Percentiles rank a stretch among this genome's conserved stretches.
These are phyloP conservation scores for Pulveroboletus sp. DNA, from an alignment of 768 basidiomycete genomes.

Conservation along the genomic window DNA sequence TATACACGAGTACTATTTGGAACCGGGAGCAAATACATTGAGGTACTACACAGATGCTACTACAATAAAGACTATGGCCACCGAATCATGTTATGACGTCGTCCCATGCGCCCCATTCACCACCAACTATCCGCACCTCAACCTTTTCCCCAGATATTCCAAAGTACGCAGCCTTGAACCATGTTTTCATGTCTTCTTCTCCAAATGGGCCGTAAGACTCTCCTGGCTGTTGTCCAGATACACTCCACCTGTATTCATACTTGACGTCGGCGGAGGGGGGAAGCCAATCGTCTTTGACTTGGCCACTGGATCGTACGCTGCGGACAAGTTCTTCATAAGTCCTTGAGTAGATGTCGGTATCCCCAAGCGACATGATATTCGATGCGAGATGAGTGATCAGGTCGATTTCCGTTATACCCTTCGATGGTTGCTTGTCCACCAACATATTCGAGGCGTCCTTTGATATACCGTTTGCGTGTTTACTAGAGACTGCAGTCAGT, in stretches of 20 bases:
- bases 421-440: conserved; percentile 43
- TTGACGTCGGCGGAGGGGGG: conserved; percentile 74
- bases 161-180: conserved; percentile 82
- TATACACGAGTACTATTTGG: background rate
- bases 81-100: conserved; percentile 49
- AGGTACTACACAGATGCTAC: conserved; percentile 10
- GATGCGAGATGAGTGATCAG: conserved; percentile 83
- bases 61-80: background rate
- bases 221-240: conserved; percentile 46
- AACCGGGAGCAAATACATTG: background rate
- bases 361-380: conserved; percentile 83
- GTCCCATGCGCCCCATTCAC: conserved; percentile 76
- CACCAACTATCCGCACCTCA: conserved; percentile 60
- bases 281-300: conserved; percentile 64
- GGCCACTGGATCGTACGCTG: conserved; percentile 66
- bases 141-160: conserved; percentile 77
- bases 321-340: conserved; percentile 86
- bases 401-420: conserved; percentile 60
- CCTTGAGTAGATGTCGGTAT: conserved; percentile 81
- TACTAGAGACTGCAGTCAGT: conserved; percentile 12
- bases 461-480: conserved; percentile 32
- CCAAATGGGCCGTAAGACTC: conserved; percentile 77
- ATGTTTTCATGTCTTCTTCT: conserved; percentile 75
- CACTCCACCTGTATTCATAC: conserved; percentile 83
- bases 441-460: conserved; percentile 42